These are phyloP conservation scores for Zygnema cylindricum DNA, from an alignment of 139 green algal genomes.

Conservation along the genomic window DNA sequence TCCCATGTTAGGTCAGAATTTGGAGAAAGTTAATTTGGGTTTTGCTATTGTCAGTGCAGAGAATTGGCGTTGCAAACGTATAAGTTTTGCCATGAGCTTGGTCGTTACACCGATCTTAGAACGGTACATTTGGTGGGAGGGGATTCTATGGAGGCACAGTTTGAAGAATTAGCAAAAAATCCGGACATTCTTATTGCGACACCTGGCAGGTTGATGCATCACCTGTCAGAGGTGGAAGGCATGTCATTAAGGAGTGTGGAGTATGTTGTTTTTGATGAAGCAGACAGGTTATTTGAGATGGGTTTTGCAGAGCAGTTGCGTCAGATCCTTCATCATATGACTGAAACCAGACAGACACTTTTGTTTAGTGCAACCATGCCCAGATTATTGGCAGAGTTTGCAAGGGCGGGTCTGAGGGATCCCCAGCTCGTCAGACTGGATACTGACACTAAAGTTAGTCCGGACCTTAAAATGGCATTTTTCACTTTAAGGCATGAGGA, in stretches of 20 bases:
- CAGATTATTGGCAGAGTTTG: conserved; percentile 90
- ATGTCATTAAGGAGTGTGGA: conserved; percentile 69
- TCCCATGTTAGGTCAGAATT: no score
- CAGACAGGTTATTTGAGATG: conserved; percentile 98
- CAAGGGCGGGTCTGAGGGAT: conserved; percentile 78
- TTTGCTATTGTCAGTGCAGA: conserved; percentile 32
- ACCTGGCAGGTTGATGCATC: conserved; percentile 90
- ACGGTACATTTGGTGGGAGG: conserved; percentile 88
- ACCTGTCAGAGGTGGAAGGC: conserved; percentile 74
- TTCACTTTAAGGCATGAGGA: conserved; percentile 79
- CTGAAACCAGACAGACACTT: conserved; percentile 79
- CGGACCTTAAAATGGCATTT: conserved; percentile 79
- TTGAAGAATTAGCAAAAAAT: conserved; percentile 64
- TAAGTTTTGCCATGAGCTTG: conserved; percentile 83
- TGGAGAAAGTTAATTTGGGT: no score
- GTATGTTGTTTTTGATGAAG: conserved; percentile 91
- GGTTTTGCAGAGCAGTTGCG: conserved; percentile 89
- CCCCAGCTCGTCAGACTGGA: conserved; percentile 93
- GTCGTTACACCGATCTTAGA: conserved; percentile 80
- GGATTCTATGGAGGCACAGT: conserved; percentile 88
- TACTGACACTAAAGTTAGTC: conserved; percentile 85
- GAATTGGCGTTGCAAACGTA: conserved; percentile 57
- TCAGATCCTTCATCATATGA: conserved; percentile 79
- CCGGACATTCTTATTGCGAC: conserved; percentile 96
- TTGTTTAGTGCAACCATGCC: conserved; percentile 97